Percentiles rank a stretch among this genome's conserved stretches.
These are phyloP conservation scores for Lentinula aciculospora DNA, from an alignment of 768 basidiomycete species.

Conservation along the genomic window DNA sequence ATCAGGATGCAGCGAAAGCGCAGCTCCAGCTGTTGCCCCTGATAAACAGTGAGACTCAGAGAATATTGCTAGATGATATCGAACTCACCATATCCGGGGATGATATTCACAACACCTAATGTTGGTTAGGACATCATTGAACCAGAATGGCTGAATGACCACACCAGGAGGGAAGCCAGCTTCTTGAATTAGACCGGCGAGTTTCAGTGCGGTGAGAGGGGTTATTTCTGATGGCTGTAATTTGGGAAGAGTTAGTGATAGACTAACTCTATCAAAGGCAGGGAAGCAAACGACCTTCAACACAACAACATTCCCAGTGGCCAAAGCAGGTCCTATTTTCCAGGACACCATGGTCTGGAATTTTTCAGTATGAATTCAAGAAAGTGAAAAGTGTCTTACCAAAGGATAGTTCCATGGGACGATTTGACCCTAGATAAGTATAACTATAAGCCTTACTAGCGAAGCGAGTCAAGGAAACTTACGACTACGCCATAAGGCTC, in stretches of 20 bases:
- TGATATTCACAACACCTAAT: constrained; percentile 2
- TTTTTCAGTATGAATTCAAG: constrained; percentile 15
- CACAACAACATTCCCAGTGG: constrained; percentile 55
- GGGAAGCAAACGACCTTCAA: constrained; percentile 24
- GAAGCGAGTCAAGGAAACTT: constrained; percentile 5
- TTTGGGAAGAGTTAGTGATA: background rate
- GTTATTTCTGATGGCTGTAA: constrained; percentile 58
- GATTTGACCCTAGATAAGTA: constrained; percentile 33
- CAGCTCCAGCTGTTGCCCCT: constrained; percentile 48
- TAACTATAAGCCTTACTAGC: background rate
- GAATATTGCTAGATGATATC: background rate
- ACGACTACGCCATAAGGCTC: constrained; percentile 53
- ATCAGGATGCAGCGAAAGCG: constrained; percentile 47
- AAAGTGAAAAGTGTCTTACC: constrained; percentile 6
- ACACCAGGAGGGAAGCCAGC: constrained; percentile 63
- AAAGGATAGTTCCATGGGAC: constrained; percentile 53
- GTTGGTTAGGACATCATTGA: constrained; percentile 29
- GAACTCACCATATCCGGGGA: constrained; percentile 9
- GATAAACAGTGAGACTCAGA: background rate
- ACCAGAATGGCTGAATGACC: constrained; percentile 52
- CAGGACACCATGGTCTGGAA: constrained; percentile 45
- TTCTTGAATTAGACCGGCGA: constrained; percentile 40
- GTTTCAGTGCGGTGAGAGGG: constrained; percentile 47
- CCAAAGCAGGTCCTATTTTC: constrained; percentile 62
- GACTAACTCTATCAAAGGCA: background rate